Conservation (phyloP, 257 asterid genomes). For the Cruciata laevipes region DNA sequence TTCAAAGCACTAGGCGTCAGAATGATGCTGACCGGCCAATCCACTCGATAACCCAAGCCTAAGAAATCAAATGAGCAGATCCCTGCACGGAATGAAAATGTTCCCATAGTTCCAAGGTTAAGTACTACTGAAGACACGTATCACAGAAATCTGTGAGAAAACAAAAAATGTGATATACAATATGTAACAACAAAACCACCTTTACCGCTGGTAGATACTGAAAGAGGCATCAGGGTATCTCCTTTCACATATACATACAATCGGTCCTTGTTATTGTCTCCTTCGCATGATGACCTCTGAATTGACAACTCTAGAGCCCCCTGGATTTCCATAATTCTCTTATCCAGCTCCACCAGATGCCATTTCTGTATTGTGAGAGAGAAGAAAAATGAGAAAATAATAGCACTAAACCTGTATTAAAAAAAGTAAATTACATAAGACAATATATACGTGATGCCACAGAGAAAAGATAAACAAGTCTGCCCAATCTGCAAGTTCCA, state of each 20-base stretch:
- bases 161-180: not conserved
- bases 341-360: constrained; percentile 66
- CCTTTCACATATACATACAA: constrained; percentile 67
- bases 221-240: constrained; percentile 30
- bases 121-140: constrained; percentile 5
- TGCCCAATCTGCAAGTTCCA: constrained; percentile 99
- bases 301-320: constrained; percentile 84
- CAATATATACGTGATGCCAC: constrained; percentile 53
- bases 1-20: constrained; percentile 71
- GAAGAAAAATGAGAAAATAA: constrained; percentile 28
- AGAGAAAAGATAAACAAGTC: constrained; percentile 86
- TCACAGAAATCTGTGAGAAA: constrained; percentile 3
- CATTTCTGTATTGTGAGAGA: constrained; percentile 59
- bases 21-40: constrained; percentile 88
- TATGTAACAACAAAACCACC: constrained; percentile 16
- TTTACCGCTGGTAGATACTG: constrained; percentile 57
- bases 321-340: constrained; percentile 83
- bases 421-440: constrained; percentile 19
- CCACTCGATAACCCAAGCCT: constrained; percentile 90
- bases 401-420: constrained; percentile 13
- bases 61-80: constrained; percentile 71
- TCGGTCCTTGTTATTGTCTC: constrained; percentile 67
- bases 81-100: constrained; percentile 45
- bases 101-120: constrained; percentile 13
- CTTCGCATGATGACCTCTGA: constrained; percentile 96